These are phyloP conservation scores for Sideroxylon spinosum DNA, from an alignment of 179 eudicot genomes.

Conservation along the genomic window DNA sequence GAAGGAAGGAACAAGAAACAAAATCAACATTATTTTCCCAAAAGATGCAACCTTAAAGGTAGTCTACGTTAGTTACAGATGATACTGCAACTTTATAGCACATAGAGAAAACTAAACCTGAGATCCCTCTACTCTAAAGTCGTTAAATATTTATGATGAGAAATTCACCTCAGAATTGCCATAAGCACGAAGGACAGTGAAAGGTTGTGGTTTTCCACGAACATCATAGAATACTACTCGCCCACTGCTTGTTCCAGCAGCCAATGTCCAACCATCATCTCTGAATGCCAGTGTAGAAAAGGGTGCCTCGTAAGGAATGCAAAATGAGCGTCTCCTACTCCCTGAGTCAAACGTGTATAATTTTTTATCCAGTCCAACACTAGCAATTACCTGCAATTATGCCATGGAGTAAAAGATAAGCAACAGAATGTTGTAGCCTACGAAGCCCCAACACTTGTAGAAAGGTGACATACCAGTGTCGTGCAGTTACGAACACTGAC, in stretches of 20 bases:
- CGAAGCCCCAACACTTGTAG: too few species aligned
- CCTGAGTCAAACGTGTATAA: slow-evolving; percentile 76
- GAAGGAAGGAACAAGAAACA: not conserved
- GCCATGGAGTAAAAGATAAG: not conserved
- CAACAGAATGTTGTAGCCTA: too few species aligned
- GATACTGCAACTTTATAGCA: not conserved
- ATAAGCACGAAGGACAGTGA: slow-evolving; percentile 85
- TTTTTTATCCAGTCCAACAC: slow-evolving; percentile 90
- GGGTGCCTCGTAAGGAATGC: slow-evolving; percentile 78
- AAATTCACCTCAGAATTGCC: slow-evolving; percentile 71
- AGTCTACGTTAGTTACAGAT: too few species aligned
- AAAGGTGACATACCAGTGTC: too few species aligned
- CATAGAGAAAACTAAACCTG: not conserved
- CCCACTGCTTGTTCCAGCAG: slow-evolving; percentile 90
- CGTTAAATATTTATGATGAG: not conserved
- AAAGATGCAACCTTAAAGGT: not conserved
- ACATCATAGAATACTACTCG: slow-evolving; percentile 83
- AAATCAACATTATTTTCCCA: not conserved
- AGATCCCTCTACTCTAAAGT: slow-evolving; percentile 3
- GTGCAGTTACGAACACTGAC: too few species aligned
- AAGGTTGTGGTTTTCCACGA: slow-evolving; percentile 86
- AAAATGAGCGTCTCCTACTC: slow-evolving; percentile 49
- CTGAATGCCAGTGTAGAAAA: slow-evolving; percentile 80
- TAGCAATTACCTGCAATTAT: slow-evolving; percentile 71
- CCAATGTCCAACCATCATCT: slow-evolving; percentile 84